Evolutionary conservation across 2,329 filamentous ascomycete genomes (phyloP).

Genomic region (Paecilomyces niveus): DNA sequence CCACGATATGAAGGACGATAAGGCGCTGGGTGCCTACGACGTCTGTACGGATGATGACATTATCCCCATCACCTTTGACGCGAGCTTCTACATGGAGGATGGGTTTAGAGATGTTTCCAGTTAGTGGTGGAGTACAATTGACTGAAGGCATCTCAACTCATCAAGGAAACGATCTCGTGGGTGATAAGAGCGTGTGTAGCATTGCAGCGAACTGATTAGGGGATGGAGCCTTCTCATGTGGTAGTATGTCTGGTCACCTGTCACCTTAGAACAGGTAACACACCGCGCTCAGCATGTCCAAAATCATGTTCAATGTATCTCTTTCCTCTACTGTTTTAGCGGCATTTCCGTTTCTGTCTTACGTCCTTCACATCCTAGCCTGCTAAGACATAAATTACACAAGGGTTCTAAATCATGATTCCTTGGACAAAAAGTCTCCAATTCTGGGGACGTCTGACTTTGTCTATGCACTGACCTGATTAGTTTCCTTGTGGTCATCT

Average conservation of each 20-base stretch:
- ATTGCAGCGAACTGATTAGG: not conserved
- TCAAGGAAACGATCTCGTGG: not conserved
- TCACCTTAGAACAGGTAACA: not conserved
- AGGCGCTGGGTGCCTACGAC: constrained; percentile 14
- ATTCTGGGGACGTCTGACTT: too few relatives aligned
- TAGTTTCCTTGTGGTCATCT: too few relatives aligned
- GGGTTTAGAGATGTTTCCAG: constrained; percentile 14
- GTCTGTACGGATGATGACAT: constrained; percentile 23
- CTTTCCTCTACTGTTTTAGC: not conserved
- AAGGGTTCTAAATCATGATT: too few relatives aligned
- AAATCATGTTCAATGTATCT: not conserved
- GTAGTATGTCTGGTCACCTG: not conserved
- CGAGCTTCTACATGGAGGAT: constrained; percentile 34
- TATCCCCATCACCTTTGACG: constrained; percentile 18
- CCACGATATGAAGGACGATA: not conserved
- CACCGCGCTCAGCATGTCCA: not conserved
- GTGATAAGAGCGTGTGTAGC: not conserved
- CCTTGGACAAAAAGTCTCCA: too few relatives aligned
- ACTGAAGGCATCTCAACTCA: not conserved
- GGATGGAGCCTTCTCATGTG: not conserved
- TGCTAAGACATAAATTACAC: too few relatives aligned
- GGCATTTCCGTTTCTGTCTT: too few relatives aligned
- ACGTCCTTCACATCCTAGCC: too few relatives aligned
- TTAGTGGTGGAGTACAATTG: constrained; percentile 1
- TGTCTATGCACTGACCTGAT: too few relatives aligned